Evolutionary conservation across 2,329 filamentous ascomycete genomes (phyloP).

Genomic region (Paecilomyces formosus): DNA sequence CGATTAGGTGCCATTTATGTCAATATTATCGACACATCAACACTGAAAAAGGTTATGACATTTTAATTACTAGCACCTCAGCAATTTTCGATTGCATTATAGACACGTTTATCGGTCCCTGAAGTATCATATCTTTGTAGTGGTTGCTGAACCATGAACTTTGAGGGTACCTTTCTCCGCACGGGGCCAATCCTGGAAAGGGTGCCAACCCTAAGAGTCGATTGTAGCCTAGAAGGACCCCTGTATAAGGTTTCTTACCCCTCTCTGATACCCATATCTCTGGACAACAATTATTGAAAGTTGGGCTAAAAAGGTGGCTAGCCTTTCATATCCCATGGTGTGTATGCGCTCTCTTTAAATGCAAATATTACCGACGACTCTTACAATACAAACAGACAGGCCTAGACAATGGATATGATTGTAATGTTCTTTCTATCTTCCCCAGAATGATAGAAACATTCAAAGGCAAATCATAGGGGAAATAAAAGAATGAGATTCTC

Average conservation of each 20-base stretch:
- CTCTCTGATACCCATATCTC: not conserved
- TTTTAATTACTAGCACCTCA: not conserved
- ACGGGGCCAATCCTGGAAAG: too few species aligned
- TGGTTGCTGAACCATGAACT: not conserved
- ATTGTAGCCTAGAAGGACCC: too few species aligned
- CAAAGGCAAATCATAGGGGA: too few species aligned
- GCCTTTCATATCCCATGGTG: not conserved
- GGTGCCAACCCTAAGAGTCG: too few species aligned
- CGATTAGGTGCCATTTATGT: not conserved
- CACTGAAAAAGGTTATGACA: not conserved
- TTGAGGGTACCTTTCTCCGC: not conserved
- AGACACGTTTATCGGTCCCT: not conserved
- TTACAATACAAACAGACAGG: not conserved
- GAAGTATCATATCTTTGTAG: not conserved
- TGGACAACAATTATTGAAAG: not conserved
- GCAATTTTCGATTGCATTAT: not conserved
- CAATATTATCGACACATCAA: not conserved
- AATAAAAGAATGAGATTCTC: too few species aligned
- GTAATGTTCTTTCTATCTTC: not conserved
- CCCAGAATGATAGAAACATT: not conserved
- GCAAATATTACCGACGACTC: not conserved
- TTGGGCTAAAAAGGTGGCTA: not conserved
- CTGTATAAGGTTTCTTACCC: too few species aligned
- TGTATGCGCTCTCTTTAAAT: not conserved
- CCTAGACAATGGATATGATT: not conserved